These are phyloP conservation scores for Pseudotulostoma volvatum DNA, from an alignment of 495 filamentous ascomycete genomes.

Conservation along the genomic window DNA sequence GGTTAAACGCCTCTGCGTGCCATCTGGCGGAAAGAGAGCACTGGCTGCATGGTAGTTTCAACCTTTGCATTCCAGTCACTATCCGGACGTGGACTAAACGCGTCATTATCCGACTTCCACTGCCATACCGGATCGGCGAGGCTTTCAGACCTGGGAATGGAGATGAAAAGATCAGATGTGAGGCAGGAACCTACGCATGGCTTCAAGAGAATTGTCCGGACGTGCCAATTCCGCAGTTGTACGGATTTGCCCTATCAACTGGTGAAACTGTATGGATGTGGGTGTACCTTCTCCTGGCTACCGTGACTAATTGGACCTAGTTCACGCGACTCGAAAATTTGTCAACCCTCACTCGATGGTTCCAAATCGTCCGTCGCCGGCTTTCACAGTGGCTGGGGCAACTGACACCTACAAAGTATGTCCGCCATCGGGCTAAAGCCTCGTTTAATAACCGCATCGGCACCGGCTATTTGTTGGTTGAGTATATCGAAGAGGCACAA, in stretches of 20 bases:
- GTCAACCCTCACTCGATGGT: too few relatives aligned
- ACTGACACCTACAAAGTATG: too few relatives aligned
- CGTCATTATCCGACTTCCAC: constrained; percentile 20
- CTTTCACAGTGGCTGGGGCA: too few relatives aligned
- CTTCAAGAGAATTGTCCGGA: too few relatives aligned
- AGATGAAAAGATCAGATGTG: constrained; percentile 24
- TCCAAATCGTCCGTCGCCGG: too few relatives aligned
- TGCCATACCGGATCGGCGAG: constrained; percentile 25
- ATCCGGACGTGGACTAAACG: constrained; percentile 9
- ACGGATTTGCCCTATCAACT: constrained; percentile 14
- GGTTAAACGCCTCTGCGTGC: too few relatives aligned
- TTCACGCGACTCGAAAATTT: too few relatives aligned
- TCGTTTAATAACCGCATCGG: too few relatives aligned
- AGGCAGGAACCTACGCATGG: constrained; percentile 21
- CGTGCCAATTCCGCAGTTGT: constrained; percentile 17
- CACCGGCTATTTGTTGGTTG: constrained; percentile 11
- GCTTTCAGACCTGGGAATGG: constrained; percentile 17
- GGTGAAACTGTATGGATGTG: not conserved
- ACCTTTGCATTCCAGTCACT: constrained; percentile 10
- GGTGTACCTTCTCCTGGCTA: not conserved
- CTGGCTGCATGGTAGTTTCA: constrained; percentile 28
- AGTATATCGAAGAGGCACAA: constrained; percentile 9
- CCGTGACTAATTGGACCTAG: too few relatives aligned
- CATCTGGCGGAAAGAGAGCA: too few relatives aligned
- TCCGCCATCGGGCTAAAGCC: too few relatives aligned